Evolutionary conservation across 106 monocot genomes (phyloP).

Genomic region (Dactylorhiza incarnata): DNA sequence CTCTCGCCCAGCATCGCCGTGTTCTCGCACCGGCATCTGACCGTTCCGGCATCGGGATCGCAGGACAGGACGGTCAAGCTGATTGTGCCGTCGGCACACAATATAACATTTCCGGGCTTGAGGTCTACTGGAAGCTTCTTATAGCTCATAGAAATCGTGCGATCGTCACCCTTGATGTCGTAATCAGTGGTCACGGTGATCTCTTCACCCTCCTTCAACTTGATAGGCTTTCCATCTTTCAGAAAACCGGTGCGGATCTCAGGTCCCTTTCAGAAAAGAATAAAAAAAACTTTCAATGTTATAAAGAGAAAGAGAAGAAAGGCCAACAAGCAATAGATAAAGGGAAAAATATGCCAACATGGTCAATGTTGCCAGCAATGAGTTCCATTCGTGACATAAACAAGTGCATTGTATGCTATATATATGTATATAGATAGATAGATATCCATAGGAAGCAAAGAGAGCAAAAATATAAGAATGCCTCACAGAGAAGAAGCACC

Average conservation of each 20-base stretch:
- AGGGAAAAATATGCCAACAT: not conserved
- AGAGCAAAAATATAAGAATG: too few species aligned
- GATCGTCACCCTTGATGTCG: slow-evolving; percentile 62
- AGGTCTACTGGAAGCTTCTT: slow-evolving; percentile 82
- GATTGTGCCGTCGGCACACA: slow-evolving; percentile 90
- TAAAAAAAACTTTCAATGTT: not conserved
- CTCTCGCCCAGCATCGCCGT: slow-evolving; percentile 81
- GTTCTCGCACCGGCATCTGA: slow-evolving; percentile 79
- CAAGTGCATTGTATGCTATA: too few species aligned
- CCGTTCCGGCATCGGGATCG: slow-evolving; percentile 58
- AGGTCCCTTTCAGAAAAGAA: slow-evolving; percentile 48
- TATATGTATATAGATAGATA: too few species aligned
- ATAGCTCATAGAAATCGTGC: slow-evolving; percentile 83
- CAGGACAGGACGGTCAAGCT: slow-evolving; percentile 71
- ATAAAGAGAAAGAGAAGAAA: not conserved
- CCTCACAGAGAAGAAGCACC: too few species aligned
- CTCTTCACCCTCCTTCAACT: slow-evolving; percentile 78
- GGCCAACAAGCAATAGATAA: not conserved
- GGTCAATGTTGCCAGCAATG: too few species aligned
- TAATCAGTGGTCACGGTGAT: slow-evolving; percentile 82
- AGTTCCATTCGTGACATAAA: too few species aligned
- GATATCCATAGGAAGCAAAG: too few species aligned
- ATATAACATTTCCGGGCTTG: slow-evolving; percentile 68
- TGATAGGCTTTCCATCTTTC: slow-evolving; percentile 83
- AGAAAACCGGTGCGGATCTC: slow-evolving; percentile 93